Evolutionary conservation across 176 grass and related monocot genomes (phyloP).

Genomic region (Raddia distichophylla): DNA sequence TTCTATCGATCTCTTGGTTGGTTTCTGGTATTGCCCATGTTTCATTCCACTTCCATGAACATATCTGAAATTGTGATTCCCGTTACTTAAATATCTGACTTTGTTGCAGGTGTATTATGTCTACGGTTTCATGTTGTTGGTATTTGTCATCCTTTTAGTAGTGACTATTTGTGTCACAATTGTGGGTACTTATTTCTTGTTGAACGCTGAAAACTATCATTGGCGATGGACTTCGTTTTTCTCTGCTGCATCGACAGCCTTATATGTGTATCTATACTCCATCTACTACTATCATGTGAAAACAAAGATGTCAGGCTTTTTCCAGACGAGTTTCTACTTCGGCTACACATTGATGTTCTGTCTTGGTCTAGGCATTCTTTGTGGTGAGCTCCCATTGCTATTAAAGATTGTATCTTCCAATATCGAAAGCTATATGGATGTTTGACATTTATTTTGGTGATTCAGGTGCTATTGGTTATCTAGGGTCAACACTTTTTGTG

Average conservation of each 20-base stretch:
- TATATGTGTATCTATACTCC: slow-evolving; percentile 82
- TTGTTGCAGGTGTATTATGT: slow-evolving; percentile 80
- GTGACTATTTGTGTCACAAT: slow-evolving; percentile 82
- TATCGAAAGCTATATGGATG: background rate
- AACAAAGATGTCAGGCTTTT: slow-evolving; percentile 93
- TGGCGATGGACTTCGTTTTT: slow-evolving; percentile 88
- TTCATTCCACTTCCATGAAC: background rate
- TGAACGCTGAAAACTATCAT: slow-evolving; percentile 84
- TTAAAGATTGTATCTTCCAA: background rate
- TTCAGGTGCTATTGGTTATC: slow-evolving; percentile 70
- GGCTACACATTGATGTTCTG: slow-evolving; percentile 93
- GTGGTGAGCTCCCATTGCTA: slow-evolving; percentile 48
- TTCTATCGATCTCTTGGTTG: background rate
- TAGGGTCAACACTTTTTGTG: slow-evolving; percentile 75
- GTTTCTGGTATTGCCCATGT: background rate
- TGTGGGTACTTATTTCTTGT: slow-evolving; percentile 88
- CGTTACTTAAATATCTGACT: background rate
- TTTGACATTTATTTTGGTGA: slow-evolving; percentile 29
- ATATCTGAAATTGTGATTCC: slow-evolving; percentile 21
- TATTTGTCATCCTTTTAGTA: slow-evolving; percentile 81
- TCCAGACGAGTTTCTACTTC: slow-evolving; percentile 92
- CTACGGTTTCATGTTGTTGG: slow-evolving; percentile 87
- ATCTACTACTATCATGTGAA: slow-evolving; percentile 82
- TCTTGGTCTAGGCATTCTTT: slow-evolving; percentile 78
- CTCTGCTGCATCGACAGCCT: slow-evolving; percentile 75